Percentiles rank a stretch among this genome's conserved stretches.
phyloP scores from a whole-genome alignment of 1,284 basidiomycete genomes.

The Polyporus tsugae region DNA sequence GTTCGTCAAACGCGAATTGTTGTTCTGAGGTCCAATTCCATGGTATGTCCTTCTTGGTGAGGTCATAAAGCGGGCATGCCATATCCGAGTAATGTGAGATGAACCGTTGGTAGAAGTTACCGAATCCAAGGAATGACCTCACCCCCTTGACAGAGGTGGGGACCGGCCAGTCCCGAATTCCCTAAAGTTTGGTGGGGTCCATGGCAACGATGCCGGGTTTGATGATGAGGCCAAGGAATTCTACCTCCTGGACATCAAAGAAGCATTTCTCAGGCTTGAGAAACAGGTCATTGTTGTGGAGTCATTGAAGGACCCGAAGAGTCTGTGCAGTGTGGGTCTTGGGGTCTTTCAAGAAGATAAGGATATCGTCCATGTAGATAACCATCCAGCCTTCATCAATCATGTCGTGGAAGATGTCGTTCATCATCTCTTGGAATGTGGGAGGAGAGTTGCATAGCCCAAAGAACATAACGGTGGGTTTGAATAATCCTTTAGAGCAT shows the following conservation, averaged over 20 bases:
- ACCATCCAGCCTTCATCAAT: conserved; percentile 13
- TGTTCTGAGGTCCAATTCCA: not conserved
- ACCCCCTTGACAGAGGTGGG: too few relatives aligned
- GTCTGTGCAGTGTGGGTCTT: conserved; percentile 24
- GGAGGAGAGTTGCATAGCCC: conserved; percentile 43
- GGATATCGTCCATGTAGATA: conserved; percentile 20
- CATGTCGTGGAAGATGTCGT: conserved; percentile 13
- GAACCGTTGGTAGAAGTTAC: too few relatives aligned
- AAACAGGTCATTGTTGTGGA: conserved; percentile 41
- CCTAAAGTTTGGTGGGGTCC: conserved; percentile 18
- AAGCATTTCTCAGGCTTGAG: conserved; percentile 47
- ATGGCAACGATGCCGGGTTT: conserved; percentile 5
- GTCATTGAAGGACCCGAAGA: conserved; percentile 38
- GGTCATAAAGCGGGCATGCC: too few relatives aligned
- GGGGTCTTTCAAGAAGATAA: conserved; percentile 12
- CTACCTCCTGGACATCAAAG: conserved; percentile 39
- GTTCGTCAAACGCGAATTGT: not conserved
- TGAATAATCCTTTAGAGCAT: conserved; percentile 34
- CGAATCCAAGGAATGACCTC: too few relatives aligned
- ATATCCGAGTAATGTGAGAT: too few relatives aligned
- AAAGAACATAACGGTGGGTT: conserved; percentile 43
- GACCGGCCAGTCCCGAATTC: conserved; percentile 13
- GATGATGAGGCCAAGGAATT: conserved; percentile 25
- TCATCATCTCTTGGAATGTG: conserved; percentile 35
- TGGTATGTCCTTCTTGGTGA: not conserved